phyloP scores from a whole-genome alignment of 2,329 filamentous ascomycete species.

The Fonsecaea multimorphosa region DNA sequence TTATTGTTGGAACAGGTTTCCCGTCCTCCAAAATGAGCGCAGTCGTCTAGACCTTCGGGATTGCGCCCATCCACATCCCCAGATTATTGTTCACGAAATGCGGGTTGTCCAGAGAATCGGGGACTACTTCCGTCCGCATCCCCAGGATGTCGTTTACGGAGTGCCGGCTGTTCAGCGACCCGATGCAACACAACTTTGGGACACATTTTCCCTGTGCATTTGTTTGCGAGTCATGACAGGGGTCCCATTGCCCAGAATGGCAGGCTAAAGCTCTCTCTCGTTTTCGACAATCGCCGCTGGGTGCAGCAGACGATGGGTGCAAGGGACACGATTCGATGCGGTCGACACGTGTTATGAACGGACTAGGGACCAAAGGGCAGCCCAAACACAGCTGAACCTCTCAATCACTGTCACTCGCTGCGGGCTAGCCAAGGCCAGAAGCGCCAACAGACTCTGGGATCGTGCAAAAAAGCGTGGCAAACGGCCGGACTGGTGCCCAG shows the following conservation, averaged over 20 bases:
- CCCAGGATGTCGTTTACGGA: background rate
- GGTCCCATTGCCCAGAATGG: background rate
- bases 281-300: background rate
- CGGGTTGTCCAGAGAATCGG: too few species aligned
- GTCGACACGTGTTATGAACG: background rate
- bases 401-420: background rate
- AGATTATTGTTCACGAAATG: background rate
- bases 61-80: background rate
- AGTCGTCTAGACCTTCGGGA: background rate
- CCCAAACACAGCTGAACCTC: background rate
- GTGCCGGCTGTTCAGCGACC: background rate
- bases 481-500: conserved; percentile 4
- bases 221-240: conserved; percentile 10
- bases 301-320: conserved; percentile 2
- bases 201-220: background rate
- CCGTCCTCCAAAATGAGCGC: background rate
- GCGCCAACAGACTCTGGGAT: background rate
- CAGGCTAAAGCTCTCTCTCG: background rate
- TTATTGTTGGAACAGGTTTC: background rate
- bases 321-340: conserved; percentile 11
- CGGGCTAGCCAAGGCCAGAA: background rate
- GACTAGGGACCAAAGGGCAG: background rate
- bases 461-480: conserved; percentile 4
- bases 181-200: background rate
- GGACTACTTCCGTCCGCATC: too few species aligned